These are phyloP conservation scores for Candida sphagnicola DNA, from an alignment of 805 yeast genomes.

Conservation along the genomic window DNA sequence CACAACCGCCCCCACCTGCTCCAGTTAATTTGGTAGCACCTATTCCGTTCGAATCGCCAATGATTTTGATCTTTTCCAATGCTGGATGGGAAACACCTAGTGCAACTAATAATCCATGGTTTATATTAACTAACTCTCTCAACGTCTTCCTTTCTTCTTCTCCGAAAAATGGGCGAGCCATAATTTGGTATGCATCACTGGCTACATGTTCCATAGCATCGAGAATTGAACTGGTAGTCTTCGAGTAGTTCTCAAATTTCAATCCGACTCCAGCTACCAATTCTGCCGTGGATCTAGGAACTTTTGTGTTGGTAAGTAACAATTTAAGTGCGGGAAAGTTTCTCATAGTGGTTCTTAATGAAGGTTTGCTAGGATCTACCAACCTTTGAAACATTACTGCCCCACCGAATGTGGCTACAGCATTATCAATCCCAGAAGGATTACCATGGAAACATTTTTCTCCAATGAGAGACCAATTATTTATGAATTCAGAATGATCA, in stretches of 20 bases:
- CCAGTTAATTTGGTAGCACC: slow-evolving; percentile 96
- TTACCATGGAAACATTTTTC: slow-evolving; percentile 95
- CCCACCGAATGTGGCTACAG: slow-evolving; percentile 94
- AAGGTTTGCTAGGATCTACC: slow-evolving; percentile 47
- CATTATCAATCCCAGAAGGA: slow-evolving; percentile 95
- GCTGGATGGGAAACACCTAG: slow-evolving; percentile 92
- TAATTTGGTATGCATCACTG: slow-evolving; percentile 63
- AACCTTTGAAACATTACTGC: slow-evolving; percentile 84
- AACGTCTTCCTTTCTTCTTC: slow-evolving; percentile 36
- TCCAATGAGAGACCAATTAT: slow-evolving; percentile 87
- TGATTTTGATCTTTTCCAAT: slow-evolving; percentile 68
- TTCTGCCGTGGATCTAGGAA: slow-evolving; percentile 84
- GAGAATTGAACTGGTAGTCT: slow-evolving; percentile 53
- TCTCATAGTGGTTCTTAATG: slow-evolving; percentile 63
- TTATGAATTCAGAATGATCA: slow-evolving; percentile 57
- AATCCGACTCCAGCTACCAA: slow-evolving; percentile 74
- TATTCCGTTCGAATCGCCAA: slow-evolving; percentile 58
- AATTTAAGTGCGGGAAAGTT: slow-evolving; percentile 72
- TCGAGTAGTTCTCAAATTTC: slow-evolving; percentile 50
- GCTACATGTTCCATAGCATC: slow-evolving; percentile 76
- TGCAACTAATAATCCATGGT: slow-evolving; percentile 83
- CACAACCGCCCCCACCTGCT: slow-evolving; percentile 99
- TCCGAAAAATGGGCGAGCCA: slow-evolving; percentile 50
- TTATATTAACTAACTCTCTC: slow-evolving; percentile 65
- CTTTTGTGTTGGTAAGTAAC: slow-evolving; percentile 76